Conservation (phyloP, 1,284 basidiomycete species). For the Tilletia walkeri region DNA sequence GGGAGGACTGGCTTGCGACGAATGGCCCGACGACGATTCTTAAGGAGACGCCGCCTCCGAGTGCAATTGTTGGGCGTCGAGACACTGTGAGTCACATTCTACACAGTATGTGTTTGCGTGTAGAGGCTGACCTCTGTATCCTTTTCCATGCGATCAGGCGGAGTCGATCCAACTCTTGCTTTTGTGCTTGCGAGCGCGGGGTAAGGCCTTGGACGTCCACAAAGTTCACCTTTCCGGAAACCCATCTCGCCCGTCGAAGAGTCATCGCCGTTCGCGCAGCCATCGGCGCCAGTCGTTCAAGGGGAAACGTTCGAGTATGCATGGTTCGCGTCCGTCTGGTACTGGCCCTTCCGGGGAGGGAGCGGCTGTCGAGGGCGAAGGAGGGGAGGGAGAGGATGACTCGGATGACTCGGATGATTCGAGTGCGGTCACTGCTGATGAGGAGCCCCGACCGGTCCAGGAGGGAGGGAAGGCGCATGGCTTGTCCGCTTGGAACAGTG, state of each 20-base stretch:
- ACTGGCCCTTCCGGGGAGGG: not conserved
- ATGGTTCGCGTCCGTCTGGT: not conserved
- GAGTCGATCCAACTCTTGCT: constrained; percentile 23
- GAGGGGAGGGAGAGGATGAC: not conserved
- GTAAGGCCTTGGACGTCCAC: constrained; percentile 13
- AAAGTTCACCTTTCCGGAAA: not conserved
- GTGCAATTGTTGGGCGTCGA: constrained; percentile 41
- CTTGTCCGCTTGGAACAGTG: constrained; percentile 16
- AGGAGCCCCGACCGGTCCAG: not conserved
- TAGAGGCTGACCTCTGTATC: too few species aligned
- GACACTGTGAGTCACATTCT: constrained; percentile 28
- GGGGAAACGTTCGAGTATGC: not conserved
- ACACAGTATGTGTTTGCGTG: not conserved
- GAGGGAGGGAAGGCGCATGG: constrained; percentile 6
- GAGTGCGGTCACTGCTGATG: constrained; percentile 1
- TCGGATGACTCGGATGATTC: not conserved
- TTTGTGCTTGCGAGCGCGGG: constrained; percentile 24
- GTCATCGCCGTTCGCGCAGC: not conserved
- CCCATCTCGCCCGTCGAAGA: not conserved
- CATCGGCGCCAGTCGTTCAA: not conserved
- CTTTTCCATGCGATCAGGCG: constrained; percentile 10
- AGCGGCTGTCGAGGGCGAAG: not conserved
- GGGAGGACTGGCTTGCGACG: constrained; percentile 4
- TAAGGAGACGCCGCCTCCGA: constrained; percentile 41
- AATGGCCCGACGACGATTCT: constrained; percentile 8